Conservation (phyloP, 139 green algal genomes). For the Klebsormidium nitens region DNA sequence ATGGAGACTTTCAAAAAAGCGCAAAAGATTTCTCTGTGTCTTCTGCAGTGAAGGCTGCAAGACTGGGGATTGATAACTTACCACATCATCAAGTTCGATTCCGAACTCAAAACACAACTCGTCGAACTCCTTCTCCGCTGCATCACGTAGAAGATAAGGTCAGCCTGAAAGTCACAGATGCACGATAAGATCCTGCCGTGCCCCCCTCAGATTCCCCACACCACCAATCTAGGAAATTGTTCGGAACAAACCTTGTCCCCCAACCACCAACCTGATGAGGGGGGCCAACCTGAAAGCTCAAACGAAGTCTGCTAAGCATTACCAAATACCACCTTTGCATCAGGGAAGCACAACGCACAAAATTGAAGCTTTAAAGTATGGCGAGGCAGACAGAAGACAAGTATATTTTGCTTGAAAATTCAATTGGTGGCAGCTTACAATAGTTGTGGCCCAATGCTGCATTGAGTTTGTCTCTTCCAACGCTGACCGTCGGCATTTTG, state of each 20-base stretch:
- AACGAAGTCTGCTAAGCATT: background rate
- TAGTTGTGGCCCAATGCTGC: slow-evolving; percentile 74
- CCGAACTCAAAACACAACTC: slow-evolving; percentile 98
- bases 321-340: background rate
- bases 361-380: background rate
- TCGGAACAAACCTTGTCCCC: background rate
- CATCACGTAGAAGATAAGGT: slow-evolving; percentile 10
- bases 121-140: slow-evolving; percentile 95
- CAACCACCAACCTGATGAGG: background rate
- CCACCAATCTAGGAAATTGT: background rate
- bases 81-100: slow-evolving; percentile 97
- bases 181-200: background rate
- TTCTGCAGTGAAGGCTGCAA: too few species aligned
- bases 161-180: background rate
- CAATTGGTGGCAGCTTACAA: slow-evolving; percentile 45
- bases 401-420: background rate
- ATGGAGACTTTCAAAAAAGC: too few species aligned
- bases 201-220: background rate
- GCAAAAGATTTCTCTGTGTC: too few species aligned
- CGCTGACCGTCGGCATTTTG: slow-evolving; percentile 83
- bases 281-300: background rate
- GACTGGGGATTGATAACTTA: slow-evolving; percentile 12
- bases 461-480: slow-evolving; percentile 86
- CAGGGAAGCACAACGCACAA: background rate
- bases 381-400: background rate